These are phyloP conservation scores for Phaseolus lunatus DNA, from an alignment of 306 rosid genomes.

Conservation along the genomic window DNA sequence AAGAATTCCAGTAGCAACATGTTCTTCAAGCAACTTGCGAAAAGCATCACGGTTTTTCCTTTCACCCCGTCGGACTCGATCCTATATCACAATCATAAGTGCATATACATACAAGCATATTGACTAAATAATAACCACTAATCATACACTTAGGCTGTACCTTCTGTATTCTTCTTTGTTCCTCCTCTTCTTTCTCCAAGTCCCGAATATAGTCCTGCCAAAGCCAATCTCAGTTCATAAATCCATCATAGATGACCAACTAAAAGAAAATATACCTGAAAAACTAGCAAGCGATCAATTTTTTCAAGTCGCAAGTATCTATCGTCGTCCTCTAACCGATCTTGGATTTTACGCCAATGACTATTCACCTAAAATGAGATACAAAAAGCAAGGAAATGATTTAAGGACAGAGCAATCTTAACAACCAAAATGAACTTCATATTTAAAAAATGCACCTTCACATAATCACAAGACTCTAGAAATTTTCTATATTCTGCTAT, in stretches of 20 bases:
- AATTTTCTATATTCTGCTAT: constrained; percentile 79
- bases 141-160: constrained; percentile 48
- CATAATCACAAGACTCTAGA: constrained; percentile 84
- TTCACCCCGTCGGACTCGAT: constrained; percentile 77
- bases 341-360: constrained; percentile 97
- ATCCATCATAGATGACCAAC: constrained; percentile 39
- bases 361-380: constrained; percentile 69
- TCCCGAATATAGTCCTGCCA: constrained; percentile 95
- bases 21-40: constrained; percentile 88
- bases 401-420: constrained; percentile 36
- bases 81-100: constrained; percentile 54
- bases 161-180: constrained; percentile 84
- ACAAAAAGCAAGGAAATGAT: constrained; percentile 5
- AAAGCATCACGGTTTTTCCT: constrained; percentile 97
- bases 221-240: constrained; percentile 46
- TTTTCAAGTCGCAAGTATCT: constrained; percentile 91
- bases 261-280: constrained; percentile 67
- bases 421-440: constrained; percentile 34
- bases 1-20: constrained; percentile 69
- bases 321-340: constrained; percentile 96
- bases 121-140: constrained; percentile 38
- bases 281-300: constrained; percentile 89
- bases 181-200: constrained; percentile 96
- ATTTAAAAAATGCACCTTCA: constrained; percentile 64
- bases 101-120: constrained; percentile 34